Base-by-base conservation (phyloP, 2,329 filamentous ascomycete genomes). In the Neonectria coccinea region DNA sequence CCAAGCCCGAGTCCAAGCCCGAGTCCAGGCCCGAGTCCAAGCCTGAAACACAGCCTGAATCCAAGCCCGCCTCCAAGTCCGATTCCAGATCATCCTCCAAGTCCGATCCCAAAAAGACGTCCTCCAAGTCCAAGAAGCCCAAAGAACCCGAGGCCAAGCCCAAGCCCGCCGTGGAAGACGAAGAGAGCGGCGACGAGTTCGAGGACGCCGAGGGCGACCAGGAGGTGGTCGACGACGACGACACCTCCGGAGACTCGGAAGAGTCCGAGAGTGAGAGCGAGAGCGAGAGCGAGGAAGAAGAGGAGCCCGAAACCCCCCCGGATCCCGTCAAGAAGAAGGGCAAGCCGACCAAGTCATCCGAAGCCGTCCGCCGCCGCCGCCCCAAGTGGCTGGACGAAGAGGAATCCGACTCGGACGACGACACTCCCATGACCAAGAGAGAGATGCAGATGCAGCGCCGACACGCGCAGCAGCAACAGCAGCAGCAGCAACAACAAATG, bases 271-370 rank as follows among this genome's bases (percentile, higher is more conserved):
- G 56, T 16, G 58, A 59, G 1, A 41, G 39, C 39, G 60, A 64
- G 3, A 56, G 66, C 1, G 71, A 72, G 52, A 65, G 59, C 0
- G 72, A 74, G 9, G 69, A 71, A 1, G 72, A 73, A 18, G 70
- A 70, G 4, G 66, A 71, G 5, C 70, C 72, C n/a, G 73, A 75
- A 22, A 73, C 73, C 2, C 68, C 65, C 7, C 53, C 67, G 0
- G 68, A 64, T 27, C 56, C 58, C 9, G 44, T 48, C 25, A 60
- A 51, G 25, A 31, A 54, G 3, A 25, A 55, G 22, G 29, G n/a
- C 22, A 55, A 70, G 29, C 56, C 59, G 51, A 57, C 29, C 62
- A 65, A 4, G 54, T 27, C 22, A n/a, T 42, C 39, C n/a, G 39
- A 42, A 9, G n/a, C 39, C 8, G 39, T 42, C 39, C 39, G 39